phyloP scores from a whole-genome alignment of 2,329 filamentous ascomycete species.

The Diplodia mutila region DNA sequence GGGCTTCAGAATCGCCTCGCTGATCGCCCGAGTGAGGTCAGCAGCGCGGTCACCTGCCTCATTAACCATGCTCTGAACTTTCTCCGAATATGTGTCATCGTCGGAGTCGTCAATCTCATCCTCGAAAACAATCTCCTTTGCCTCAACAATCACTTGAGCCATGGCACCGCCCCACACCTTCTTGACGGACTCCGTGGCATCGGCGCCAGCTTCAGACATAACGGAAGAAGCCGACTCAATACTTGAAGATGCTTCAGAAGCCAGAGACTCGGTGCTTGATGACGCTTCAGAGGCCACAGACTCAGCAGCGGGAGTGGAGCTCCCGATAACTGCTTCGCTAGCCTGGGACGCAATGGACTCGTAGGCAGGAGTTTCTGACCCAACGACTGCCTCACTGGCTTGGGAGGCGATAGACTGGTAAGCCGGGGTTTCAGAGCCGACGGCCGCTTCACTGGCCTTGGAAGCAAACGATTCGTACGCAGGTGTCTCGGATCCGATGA shows the following conservation, averaged over 20 bases:
- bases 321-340: slow-evolving; percentile 51
- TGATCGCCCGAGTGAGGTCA: slow-evolving; percentile 59
- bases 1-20: slow-evolving; percentile 57
- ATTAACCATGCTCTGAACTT: slow-evolving; percentile 55
- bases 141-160: slow-evolving; percentile 55
- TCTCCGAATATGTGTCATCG: slow-evolving; percentile 53
- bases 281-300: slow-evolving; percentile 25
- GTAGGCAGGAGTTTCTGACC: slow-evolving; percentile 28
- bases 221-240: slow-evolving; percentile 28
- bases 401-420: slow-evolving; percentile 42
- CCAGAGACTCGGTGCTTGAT: slow-evolving; percentile 42
- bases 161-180: slow-evolving; percentile 61
- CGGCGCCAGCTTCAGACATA: slow-evolving; percentile 31
- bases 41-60: slow-evolving; percentile 58
- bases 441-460: slow-evolving; percentile 50
- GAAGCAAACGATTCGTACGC: slow-evolving; percentile 53
- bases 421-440: slow-evolving; percentile 54
- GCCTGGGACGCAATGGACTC: slow-evolving; percentile 37
- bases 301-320: slow-evolving; percentile 57
- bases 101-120: slow-evolving; percentile 54
- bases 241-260: slow-evolving; percentile 27
- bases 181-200: slow-evolving; percentile 42
- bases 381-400: slow-evolving; percentile 29
- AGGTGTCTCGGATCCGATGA: slow-evolving; percentile 50
- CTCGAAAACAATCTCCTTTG: slow-evolving; percentile 52